Evolutionary conservation across 2,329 filamentous ascomycete species (phyloP), one percentile per base, ranked within the genome.

Genomic region (Claviceps capensis): DNA sequence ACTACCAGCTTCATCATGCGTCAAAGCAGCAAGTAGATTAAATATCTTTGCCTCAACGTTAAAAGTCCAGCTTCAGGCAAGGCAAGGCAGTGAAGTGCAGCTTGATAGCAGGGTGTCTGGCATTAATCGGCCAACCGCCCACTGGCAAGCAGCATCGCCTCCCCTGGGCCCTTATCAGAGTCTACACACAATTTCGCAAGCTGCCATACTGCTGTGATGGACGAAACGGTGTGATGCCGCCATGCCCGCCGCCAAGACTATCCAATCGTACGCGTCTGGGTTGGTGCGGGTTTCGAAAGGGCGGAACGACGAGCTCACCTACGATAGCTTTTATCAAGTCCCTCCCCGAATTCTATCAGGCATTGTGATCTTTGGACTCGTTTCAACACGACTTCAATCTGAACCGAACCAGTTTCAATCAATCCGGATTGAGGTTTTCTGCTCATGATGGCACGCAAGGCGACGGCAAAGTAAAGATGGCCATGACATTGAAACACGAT

Each of bases 51-150:
- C 26, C 7, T 30, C 26, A 30, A 30, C 26, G 8, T 30, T 8
- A 4, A 30, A 30, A 9, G 9, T 17, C 11, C 47, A 41, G 16
- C 14, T 40, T 37, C 14, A 30, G 45, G 14, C 46, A 46, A 30
- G 45, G 14, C 46, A 46, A 46, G 22, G 47, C 45, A 30, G 47
- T 38, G 8, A 52, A 22, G 19, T 19, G 19, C 26, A 55, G 45
- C 17, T 50, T 17, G 26, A 50, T 47, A 14, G 38, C 48, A 53
- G 51, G 52, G 54, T 52, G 48, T 52, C 53, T 55, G 53, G 43
- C 53, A 53, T 53, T 45, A 48, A 43, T 36, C 53, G 38, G 16
- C 43, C 48, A 45, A 37, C 45, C 36, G 37, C 26, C 46, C 53
- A 48, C 34, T 49, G 46, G 6, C 37, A 48, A 47, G 19, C 38